Base-by-base conservation (phyloP, 805 yeast genomes). In the Candida tibetensis region DNA sequence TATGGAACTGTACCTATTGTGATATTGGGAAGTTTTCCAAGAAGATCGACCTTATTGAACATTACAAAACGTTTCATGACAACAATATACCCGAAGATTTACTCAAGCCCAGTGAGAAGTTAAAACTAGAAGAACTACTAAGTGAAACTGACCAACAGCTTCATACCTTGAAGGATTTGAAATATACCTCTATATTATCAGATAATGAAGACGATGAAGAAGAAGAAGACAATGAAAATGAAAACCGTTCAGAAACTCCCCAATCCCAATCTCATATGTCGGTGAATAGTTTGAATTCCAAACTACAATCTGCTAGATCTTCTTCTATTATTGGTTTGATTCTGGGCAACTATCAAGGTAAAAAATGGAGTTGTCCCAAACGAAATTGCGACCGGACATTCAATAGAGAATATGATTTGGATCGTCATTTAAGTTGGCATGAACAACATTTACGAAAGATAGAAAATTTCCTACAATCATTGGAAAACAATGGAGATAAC, bases 1-100 rank as follows among this genome's bases (percentile, higher is more conserved):
- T 78, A 28, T 85, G 95, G 91, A 74, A 73, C 40, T 87, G 95
- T 60, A 55, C 60, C 1, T 64, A 66, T 36, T 82, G 90, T 58
- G 55, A 62, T 5, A 48, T 53, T 28, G 62, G 64, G 1, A 63
- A 71, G 21, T 83, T 77, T 49, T 69, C 71, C 4, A 79, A 77
- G 45, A 82, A 82, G 41, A 69, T 68, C 9, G 82, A 76, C 31
- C 62, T 85, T 18, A 49, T 77, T 0, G 58, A 58, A 1, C 96
- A 87, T 58, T 79, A 78, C 53, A 59, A 67, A 30, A 46, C 52
- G n/a, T 60, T 53, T n/a, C 82, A 76, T 39, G 78, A 63, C 45
- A 60, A 60, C 1, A 60, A 63, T 34, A 42, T 63, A 3, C 71
- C 71, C 1, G 59, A 55, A 10, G 61, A 58, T 17, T 43, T 66